A percentile compares a stretch with the other conserved stretches of the same genome.
Evolutionary conservation across 2,329 filamentous ascomycete genomes (phyloP).

Genomic region (Delphinella strobiligena): DNA sequence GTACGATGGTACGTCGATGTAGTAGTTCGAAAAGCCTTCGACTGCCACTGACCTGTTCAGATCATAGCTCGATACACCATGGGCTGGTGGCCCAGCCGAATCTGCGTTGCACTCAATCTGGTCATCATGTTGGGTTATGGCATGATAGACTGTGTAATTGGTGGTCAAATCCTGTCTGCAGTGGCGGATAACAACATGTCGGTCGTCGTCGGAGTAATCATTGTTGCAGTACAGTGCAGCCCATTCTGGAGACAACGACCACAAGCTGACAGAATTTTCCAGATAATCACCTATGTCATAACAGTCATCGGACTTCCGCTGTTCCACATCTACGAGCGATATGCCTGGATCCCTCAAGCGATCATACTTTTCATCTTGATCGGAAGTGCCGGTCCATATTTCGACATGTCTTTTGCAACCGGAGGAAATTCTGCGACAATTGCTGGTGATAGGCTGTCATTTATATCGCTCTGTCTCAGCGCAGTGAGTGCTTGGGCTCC

Average conservation of each 20-base stretch:
- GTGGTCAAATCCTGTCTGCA: constrained; percentile 49
- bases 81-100: constrained; percentile 44
- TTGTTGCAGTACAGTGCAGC: constrained; percentile 28
- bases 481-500: constrained; percentile 13
- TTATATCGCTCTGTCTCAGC: constrained; percentile 25
- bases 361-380: constrained; percentile 25
- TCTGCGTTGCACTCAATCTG: constrained; percentile 43
- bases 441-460: constrained; percentile 23
- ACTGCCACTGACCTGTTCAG: constrained; percentile 10
- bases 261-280: background rate
- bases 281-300: constrained; percentile 10
- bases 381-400: constrained; percentile 24
- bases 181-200: constrained; percentile 44
- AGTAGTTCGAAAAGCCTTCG: background rate
- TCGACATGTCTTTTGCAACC: constrained; percentile 20
- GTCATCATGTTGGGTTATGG: constrained; percentile 46
- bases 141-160: constrained; percentile 47
- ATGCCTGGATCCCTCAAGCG: constrained; percentile 26
- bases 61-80: constrained; percentile 39
- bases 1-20: constrained; percentile 28
- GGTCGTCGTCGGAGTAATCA: constrained; percentile 47
- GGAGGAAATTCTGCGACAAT: constrained; percentile 15
- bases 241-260: background rate
- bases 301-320: constrained; percentile 15
- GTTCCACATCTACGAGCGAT: constrained; percentile 32